phyloP scores from a whole-genome alignment of 2,329 filamentous ascomycete species.

The Cercospora sesami region DNA sequence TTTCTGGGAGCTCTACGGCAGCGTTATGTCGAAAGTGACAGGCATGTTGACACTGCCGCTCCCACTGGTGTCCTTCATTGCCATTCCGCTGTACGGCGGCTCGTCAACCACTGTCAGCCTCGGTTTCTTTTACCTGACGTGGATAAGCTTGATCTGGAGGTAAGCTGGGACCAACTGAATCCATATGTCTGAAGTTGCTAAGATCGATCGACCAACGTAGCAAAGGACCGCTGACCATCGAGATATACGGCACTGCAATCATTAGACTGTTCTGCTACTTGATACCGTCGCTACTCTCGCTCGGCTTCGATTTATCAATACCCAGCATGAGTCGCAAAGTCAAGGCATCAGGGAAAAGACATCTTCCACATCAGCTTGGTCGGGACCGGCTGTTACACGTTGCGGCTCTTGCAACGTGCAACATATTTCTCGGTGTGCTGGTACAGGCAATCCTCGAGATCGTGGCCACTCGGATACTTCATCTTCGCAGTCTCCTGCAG shows the following conservation, averaged over 20 bases:
- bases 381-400: constrained; percentile 51
- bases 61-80: constrained; percentile 61
- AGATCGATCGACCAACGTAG: constrained; percentile 42
- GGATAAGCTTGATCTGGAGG: constrained; percentile 73
- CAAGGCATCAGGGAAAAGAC: constrained; percentile 64
- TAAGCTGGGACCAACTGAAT: not conserved
- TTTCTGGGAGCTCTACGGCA: constrained; percentile 29
- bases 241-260: constrained; percentile 68
- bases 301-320: constrained; percentile 68
- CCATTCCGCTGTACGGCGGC: constrained; percentile 70
- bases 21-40: constrained; percentile 32
- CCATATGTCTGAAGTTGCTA: not conserved
- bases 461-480: constrained; percentile 54
- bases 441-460: constrained; percentile 59
- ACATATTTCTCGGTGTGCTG: constrained; percentile 55
- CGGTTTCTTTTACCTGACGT: constrained; percentile 87
- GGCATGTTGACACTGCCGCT: constrained; percentile 39
- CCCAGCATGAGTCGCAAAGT: constrained; percentile 68
- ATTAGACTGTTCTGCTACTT: constrained; percentile 71
- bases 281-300: constrained; percentile 69
- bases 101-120: constrained; percentile 80
- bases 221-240: constrained; percentile 71
- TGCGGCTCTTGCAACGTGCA: constrained; percentile 55
- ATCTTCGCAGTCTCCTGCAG: constrained; percentile 56
- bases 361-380: constrained; percentile 49